Evolutionary conservation across 2,329 filamentous ascomycete species (phyloP), one percentile per base, ranked within the genome.

Genomic region (Exophiala alcalophila): DNA sequence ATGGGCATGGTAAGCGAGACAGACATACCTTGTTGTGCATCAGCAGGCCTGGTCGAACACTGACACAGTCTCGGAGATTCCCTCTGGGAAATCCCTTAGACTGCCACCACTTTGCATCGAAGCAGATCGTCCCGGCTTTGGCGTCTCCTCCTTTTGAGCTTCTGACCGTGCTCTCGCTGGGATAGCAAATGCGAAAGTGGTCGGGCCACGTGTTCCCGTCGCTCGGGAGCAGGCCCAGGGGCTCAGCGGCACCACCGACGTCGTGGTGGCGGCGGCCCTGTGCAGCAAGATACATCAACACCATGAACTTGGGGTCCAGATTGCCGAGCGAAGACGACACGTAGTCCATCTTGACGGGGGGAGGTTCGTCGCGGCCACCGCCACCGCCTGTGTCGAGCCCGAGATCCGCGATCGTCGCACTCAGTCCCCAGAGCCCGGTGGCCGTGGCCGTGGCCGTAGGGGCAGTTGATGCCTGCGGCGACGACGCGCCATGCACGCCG

Each of bases 1-100:
- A 44, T 49, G 18, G 12, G 15, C 9, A 20, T n/a, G 18, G 20
- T 20, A 34, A 19, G 14, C 68, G 16, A 14, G n/a, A 27, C 14
- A 16, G 15, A 40, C 81, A 67, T 53, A 88, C 71, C 68, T 98
- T 98, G 66, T 80, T 94, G 65, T 98, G 92, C 70, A 94, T 86
- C 50, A 98, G 69, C 15, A 96, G 61, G 1, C 87, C 86, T 2
- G 66, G 55, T 24, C 90, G 73, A 16, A 70, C 76, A 51, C 85
- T 94, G 51, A 81, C 70, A 60, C 84, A 89, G 61, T 97, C 87
- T 37, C 82, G 77, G 57, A 97, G 69, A 20, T 86, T 69, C 27
- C 77, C 65, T 28, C 72, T 75, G 3, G 91, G 91, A 57, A 97
- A 97, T 0, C 69, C 77, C 2, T 72, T 49, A 28, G 81, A 71